Base-by-base conservation (phyloP, 768 basidiomycete species). In the Lyophyllum shimeji region DNA sequence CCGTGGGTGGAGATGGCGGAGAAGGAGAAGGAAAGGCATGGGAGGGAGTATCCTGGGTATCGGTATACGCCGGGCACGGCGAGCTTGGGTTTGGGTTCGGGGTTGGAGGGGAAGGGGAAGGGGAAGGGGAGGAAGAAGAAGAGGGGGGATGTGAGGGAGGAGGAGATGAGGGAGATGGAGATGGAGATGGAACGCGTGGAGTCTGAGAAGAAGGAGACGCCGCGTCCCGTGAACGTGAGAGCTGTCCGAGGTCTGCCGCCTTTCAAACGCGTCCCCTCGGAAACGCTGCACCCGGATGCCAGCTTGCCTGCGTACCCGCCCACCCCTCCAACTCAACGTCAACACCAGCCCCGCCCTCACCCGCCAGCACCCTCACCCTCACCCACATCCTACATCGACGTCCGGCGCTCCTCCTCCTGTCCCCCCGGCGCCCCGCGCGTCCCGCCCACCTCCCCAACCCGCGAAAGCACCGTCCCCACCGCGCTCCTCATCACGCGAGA, bases 1-100 rank as follows among this genome's bases (percentile, higher is more conserved):
- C 84, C 82, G 0, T 85, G 83, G 83, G 55, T 79, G 15, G 65
- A 71, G 34, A 73, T 82, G 67, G 84, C 83, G 1, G 72, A 74
- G 2, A 58, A 65, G 55, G 83, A 84, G 64, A 83, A 79, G 68
- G 63, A 69, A 53, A 64, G 55, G 49, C 81, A 82, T 65, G 67
- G 69, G 2, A 52, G 57, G 29, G 52, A 69, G 33, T 73, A 79
- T 59, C 82, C 82, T 0, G 70, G 71, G 31, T 81, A 79, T 69
- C 71, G 74, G 58, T 81, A 78, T 50, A 63, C 63, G 2, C 76
- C 77, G n/a, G n/a, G n/a, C n/a, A n/a, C n/a, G n/a, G n/a, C n/a
- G n/a, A n/a, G n/a, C n/a, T n/a, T n/a, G n/a, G n/a, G n/a, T n/a
- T n/a, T 2, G 50, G 43, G 42, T 2, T 4, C 5, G 52, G 17